Conservation (phyloP, 2,329 filamentous ascomycete species). For the Trematosphaeria pertusa region DNA sequence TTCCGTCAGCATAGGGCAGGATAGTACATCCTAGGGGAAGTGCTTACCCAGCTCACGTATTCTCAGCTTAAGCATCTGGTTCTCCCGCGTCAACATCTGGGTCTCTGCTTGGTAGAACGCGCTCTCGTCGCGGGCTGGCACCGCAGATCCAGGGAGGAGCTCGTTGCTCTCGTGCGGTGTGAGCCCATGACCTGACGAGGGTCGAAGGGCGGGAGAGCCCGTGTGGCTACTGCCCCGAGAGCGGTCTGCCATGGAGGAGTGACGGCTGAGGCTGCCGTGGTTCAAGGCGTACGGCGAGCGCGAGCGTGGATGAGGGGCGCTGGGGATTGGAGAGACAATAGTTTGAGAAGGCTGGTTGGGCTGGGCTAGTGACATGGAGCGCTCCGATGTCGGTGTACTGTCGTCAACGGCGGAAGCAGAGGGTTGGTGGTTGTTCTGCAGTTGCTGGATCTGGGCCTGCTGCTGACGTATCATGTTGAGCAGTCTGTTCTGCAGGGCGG, state of each 20-base stretch:
- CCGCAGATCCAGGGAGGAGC: constrained; percentile 60
- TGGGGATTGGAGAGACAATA: constrained; percentile 46
- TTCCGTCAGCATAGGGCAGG: too few relatives aligned
- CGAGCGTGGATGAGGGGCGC: constrained; percentile 56
- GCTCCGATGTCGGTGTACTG: constrained; percentile 56
- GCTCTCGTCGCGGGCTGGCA: constrained; percentile 67
- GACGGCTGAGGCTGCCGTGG: constrained; percentile 49
- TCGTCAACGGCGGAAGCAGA: constrained; percentile 59
- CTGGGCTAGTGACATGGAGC: constrained; percentile 52
- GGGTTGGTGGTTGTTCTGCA: constrained; percentile 54
- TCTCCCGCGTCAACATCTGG: constrained; percentile 77
- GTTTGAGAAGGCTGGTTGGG: constrained; percentile 34
- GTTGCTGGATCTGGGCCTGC: constrained; percentile 71
- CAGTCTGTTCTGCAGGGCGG: constrained; percentile 68
- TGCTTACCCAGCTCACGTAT: constrained; percentile 73
- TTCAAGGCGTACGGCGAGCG: constrained; percentile 40
- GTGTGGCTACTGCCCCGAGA: constrained; percentile 49
- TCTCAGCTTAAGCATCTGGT: constrained; percentile 79
- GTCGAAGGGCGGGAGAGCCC: constrained; percentile 59
- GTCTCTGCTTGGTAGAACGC: constrained; percentile 85
- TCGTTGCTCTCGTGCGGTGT: constrained; percentile 62
- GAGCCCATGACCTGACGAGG: constrained; percentile 53
- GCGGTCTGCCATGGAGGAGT: constrained; percentile 50
- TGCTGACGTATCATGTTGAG: constrained; percentile 79
- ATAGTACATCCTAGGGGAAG: not conserved